phyloP scores from a whole-genome alignment of 1,284 basidiomycete species.

The Microbotryum lychnidis-dioicae region DNA sequence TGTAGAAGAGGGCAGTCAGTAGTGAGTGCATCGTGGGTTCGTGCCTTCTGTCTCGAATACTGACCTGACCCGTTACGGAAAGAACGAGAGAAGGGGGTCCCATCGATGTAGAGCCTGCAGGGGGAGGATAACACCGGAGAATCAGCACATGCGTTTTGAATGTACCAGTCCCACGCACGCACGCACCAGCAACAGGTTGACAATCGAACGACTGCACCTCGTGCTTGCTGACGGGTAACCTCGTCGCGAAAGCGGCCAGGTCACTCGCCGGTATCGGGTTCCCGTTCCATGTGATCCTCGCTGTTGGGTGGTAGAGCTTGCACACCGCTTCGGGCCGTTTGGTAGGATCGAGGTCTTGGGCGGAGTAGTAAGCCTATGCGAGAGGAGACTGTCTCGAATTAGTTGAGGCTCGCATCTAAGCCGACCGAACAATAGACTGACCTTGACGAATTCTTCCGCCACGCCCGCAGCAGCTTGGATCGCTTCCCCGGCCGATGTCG shows the following conservation, averaged over 20 bases:
- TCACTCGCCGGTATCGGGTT: constrained; percentile 62
- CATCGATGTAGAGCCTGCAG: neutral
- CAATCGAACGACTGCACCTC: constrained; percentile 78
- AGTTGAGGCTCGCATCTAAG: neutral
- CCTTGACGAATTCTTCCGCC: constrained; percentile 13
- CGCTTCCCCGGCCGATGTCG: constrained; percentile 9
- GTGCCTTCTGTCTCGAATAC: neutral
- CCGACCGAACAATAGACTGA: neutral
- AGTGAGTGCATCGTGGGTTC: too few species aligned
- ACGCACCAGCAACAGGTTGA: constrained; percentile 70
- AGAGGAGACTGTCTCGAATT: neutral
- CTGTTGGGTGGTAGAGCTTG: constrained; percentile 64
- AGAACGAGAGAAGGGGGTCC: constrained; percentile 21
- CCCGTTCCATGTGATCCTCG: constrained; percentile 76
- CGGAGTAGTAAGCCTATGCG: constrained; percentile 20
- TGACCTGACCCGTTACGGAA: constrained; percentile 23
- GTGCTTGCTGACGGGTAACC: constrained; percentile 45
- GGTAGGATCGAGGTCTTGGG: constrained; percentile 7
- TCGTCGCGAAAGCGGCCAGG: constrained; percentile 43
- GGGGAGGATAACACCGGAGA: too few species aligned
- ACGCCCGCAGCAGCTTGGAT: constrained; percentile 13
- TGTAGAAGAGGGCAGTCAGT: neutral
- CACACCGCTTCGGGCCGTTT: constrained; percentile 47
- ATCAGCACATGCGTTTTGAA: too few species aligned
- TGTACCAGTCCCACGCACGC: neutral